Base-by-base conservation (phyloP, 331 rosid genomes). In the Pyracantha coccinea region DNA sequence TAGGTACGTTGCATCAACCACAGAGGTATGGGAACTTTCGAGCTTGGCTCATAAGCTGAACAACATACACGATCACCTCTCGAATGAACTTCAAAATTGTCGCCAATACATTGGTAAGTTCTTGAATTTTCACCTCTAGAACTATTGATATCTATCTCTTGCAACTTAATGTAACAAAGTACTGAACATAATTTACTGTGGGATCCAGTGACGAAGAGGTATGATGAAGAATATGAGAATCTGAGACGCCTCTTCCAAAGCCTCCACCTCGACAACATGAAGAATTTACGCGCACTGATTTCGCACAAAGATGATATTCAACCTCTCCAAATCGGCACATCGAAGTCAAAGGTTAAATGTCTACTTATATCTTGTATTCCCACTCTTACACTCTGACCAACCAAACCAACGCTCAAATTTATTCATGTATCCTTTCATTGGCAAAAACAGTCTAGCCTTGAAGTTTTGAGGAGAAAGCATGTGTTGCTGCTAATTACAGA, bases 401-500 rank as follows among this genome's bases (percentile, higher is more conserved):
- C 20, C 8, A 52, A 52, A 14, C 57, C 3, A 52, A 52, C 20
- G 8, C 57, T 5, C 19, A 14, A 52, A 14, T 52, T 50, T 54
- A 20, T 15, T 29, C 32, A 16, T 68, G 23, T 23, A 19, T 57
- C 32, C 33, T 50, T 61, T 27, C 75, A n/a, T 54, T 78, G 72
- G 47, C 71, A 78, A 68, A 80, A 69, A 29, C 91, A 91, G 96
- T 85, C n/a, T 61, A 74, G 63, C 73, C 77, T 89, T 3, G 97
- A 93, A 59, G 87, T 82, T 6, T 82, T 91, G 25, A 84, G 92
- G 85, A 89, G 91, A 79, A 93, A 82, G 70, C 90, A 91, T 75
- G 97, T 89, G 78, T 28, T 93, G 59, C 89, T 93, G 66, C 82
- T 93, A 1, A 87, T 93, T 77, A 88, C 96, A 17, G 95, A 91